Evolutionary conservation across 176 grass and related monocot genomes (phyloP).

Genomic region (Carex parvula): DNA sequence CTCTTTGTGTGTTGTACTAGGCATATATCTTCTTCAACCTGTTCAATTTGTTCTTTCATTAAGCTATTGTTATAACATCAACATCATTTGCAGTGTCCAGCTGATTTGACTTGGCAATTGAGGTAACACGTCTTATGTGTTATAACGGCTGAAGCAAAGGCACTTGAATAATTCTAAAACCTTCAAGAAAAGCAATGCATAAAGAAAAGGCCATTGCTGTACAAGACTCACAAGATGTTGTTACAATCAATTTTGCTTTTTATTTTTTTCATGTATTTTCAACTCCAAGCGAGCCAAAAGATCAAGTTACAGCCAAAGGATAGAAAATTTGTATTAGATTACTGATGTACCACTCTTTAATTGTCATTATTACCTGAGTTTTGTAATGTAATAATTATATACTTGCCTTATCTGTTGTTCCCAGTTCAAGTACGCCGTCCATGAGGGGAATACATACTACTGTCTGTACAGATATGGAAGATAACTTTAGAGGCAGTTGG

Average conservation of each 20-base stretch:
- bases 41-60: constrained; percentile 22
- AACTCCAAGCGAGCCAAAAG: not conserved
- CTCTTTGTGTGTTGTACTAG: constrained; percentile 55
- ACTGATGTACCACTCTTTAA: not conserved
- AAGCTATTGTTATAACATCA: not conserved
- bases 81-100: not conserved
- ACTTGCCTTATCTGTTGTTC: constrained; percentile 56
- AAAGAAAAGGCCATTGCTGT: not conserved
- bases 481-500: not conserved
- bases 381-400: not conserved
- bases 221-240: not conserved
- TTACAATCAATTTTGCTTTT: not conserved
- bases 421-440: constrained; percentile 75
- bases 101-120: not conserved
- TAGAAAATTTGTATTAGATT: not conserved
- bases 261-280: not conserved
- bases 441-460: constrained; percentile 64
- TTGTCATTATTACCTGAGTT: not conserved
- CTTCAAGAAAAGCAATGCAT: not conserved
- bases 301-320: not conserved
- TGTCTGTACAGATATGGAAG: constrained; percentile 39
- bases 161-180: not conserved
- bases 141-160: not conserved
- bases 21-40: constrained; percentile 70
- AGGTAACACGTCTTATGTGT: not conserved